Percentiles rank a stretch among this genome's conserved stretches.
Conservation (phyloP, 768 basidiomycete genomes). For the Collybia nuda region DNA sequence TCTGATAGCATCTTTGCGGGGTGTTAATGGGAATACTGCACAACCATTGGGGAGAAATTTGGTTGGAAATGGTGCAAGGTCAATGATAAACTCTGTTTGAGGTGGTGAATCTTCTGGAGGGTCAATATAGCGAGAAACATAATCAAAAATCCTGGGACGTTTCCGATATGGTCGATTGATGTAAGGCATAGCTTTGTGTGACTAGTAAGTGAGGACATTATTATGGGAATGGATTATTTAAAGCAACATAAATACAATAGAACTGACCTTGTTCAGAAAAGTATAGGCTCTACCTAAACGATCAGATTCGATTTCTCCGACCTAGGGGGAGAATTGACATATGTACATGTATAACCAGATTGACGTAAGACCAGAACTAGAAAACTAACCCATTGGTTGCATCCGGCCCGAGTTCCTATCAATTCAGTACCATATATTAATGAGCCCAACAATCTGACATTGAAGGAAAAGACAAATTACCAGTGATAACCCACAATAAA, state of each 20-base stretch:
- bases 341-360: neutral
- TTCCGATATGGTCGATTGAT: conserved; percentile 56
- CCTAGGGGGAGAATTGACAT: conserved; percentile 21
- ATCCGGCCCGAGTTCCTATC: conserved; percentile 51
- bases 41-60: conserved; percentile 39
- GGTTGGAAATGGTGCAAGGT: conserved; percentile 57
- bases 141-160: conserved; percentile 40
- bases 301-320: conserved; percentile 52
- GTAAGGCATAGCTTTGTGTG: conserved; percentile 59
- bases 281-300: conserved; percentile 61
- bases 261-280: conserved; percentile 55
- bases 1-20: conserved; percentile 40
- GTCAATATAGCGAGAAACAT: conserved; percentile 56
- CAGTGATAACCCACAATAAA: conserved; percentile 61
- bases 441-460: conserved; percentile 15
- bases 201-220: conserved; percentile 23
- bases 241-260: neutral
- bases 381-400: conserved; percentile 56
- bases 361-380: neutral
- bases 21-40: conserved; percentile 43
- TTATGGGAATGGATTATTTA: too few species aligned
- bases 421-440: conserved; percentile 27
- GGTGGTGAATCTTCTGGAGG: conserved; percentile 50
- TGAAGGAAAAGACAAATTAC: conserved; percentile 19
- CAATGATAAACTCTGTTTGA: conserved; percentile 41